These are phyloP conservation scores for Cocos nucifera DNA, from an alignment of 176 grass and related monocot species.

Conservation along the genomic window DNA sequence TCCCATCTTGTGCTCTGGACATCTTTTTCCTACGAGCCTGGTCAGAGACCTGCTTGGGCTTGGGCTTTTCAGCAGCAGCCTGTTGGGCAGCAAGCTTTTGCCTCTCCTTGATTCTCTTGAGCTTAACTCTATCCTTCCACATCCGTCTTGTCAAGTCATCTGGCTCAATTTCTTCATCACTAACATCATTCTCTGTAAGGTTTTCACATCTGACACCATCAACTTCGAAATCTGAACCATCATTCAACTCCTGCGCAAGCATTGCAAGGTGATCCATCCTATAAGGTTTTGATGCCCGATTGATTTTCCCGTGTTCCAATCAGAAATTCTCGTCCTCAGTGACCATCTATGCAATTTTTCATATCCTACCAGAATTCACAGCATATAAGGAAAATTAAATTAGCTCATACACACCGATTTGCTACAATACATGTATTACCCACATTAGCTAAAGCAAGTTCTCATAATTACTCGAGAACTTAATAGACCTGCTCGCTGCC, in stretches of 20 bases:
- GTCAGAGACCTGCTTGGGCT: constrained; percentile 52
- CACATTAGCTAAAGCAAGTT: too few relatives aligned
- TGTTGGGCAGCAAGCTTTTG: constrained; percentile 33
- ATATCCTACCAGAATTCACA: too few relatives aligned
- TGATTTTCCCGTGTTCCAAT: too few relatives aligned
- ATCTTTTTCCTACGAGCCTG: constrained; percentile 94
- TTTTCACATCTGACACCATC: constrained; percentile 50
- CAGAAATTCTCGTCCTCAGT: too few relatives aligned
- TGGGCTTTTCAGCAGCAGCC: constrained; percentile 39
- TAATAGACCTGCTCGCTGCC: too few relatives aligned
- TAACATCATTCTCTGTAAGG: constrained; percentile 82
- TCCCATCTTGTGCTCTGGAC: constrained; percentile 82
- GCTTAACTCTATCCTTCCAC: constrained; percentile 87
- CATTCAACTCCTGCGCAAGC: constrained; percentile 36
- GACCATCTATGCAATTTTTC: too few relatives aligned
- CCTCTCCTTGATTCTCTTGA: constrained; percentile 75
- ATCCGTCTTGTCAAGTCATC: constrained; percentile 75
- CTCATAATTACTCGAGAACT: too few relatives aligned
- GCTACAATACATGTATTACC: too few relatives aligned
- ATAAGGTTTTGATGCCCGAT: too few relatives aligned
- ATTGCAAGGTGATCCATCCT: constrained; percentile 67
- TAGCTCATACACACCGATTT: too few relatives aligned
- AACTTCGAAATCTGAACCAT: constrained; percentile 62
- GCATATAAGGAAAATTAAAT: too few relatives aligned
- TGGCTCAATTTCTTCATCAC: constrained; percentile 82